Percentiles rank a stretch among this genome's conserved stretches.
phyloP scores from a whole-genome alignment of 768 basidiomycete species.

The Suillus bovinus region DNA sequence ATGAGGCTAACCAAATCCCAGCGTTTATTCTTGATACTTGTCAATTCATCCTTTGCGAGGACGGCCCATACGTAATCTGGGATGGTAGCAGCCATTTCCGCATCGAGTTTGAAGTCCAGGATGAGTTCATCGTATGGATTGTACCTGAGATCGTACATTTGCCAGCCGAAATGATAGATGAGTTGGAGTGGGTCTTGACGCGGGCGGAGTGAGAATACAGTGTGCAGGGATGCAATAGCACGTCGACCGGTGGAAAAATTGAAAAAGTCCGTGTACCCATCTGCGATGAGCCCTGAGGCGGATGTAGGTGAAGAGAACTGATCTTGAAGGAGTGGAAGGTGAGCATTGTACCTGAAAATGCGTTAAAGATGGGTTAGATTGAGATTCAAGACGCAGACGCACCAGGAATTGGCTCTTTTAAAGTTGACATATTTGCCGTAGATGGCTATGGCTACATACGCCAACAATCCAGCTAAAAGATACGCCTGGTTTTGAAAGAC shows the following conservation, averaged over 20 bases:
- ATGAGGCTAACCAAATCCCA: slow-evolving; percentile 82
- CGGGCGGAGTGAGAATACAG: slow-evolving; percentile 73
- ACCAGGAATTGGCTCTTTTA: slow-evolving; percentile 66
- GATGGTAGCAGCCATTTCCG: slow-evolving; percentile 38
- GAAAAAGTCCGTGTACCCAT: slow-evolving; percentile 81
- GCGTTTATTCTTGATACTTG: slow-evolving; percentile 63
- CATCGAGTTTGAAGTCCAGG: slow-evolving; percentile 75
- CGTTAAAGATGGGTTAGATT: slow-evolving; percentile 12
- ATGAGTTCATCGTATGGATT: slow-evolving; percentile 65
- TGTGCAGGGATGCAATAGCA: slow-evolving; percentile 74
- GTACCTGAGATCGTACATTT: slow-evolving; percentile 77
- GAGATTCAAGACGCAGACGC: slow-evolving; percentile 30
- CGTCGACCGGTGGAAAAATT: slow-evolving; percentile 87
- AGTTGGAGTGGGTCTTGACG: slow-evolving; percentile 80
- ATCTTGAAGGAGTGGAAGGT: slow-evolving; percentile 54
- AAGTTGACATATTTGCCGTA: slow-evolving; percentile 63
- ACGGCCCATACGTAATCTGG: slow-evolving; percentile 83
- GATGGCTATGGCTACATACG: slow-evolving; percentile 58
- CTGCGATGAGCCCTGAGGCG: slow-evolving; percentile 52
- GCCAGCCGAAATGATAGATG: slow-evolving; percentile 58
- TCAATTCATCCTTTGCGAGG: slow-evolving; percentile 77
- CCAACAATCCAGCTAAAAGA: slow-evolving; percentile 51
- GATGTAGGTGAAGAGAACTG: slow-evolving; percentile 76
- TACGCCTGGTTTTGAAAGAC: slow-evolving; percentile 68
- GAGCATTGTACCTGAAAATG: slow-evolving; percentile 55